phyloP scores from a whole-genome alignment of 192 early-diverging fungal species.

The Umbelopsis sp. region DNA sequence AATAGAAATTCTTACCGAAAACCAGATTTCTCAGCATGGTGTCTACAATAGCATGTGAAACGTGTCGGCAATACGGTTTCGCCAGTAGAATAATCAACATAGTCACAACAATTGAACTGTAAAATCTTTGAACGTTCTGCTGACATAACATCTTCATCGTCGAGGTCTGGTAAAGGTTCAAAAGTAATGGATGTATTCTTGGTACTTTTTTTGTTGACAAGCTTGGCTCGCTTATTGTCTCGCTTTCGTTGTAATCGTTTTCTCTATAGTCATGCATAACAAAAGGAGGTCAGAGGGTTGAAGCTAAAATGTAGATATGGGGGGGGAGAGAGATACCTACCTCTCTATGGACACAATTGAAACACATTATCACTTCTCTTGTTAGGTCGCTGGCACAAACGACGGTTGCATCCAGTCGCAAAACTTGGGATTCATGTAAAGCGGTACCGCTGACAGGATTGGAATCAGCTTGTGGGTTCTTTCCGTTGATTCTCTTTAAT shows the following conservation, averaged over 20 bases:
- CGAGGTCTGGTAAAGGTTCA: slow-evolving; percentile 45
- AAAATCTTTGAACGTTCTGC: slow-evolving; percentile 67
- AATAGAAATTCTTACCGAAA: slow-evolving; percentile 59
- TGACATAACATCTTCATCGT: slow-evolving; percentile 56
- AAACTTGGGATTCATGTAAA: slow-evolving; percentile 45
- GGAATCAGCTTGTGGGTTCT: slow-evolving; percentile 45
- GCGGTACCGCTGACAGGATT: slow-evolving; percentile 40
- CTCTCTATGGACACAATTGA: slow-evolving; percentile 73
- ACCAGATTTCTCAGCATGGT: slow-evolving; percentile 82
- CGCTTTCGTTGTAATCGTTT: slow-evolving; percentile 55
- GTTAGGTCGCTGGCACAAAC: slow-evolving; percentile 76
- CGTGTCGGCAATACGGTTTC: slow-evolving; percentile 78
- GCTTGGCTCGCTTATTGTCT: slow-evolving; percentile 53
- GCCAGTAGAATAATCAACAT: slow-evolving; percentile 76
- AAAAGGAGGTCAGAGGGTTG: slow-evolving; percentile 30
- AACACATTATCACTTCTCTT: slow-evolving; percentile 68
- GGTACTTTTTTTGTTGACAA: slow-evolving; percentile 45
- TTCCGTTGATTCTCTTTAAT: slow-evolving; percentile 47
- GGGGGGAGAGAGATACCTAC: slow-evolving; percentile 39
- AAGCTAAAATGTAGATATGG: too few species aligned
- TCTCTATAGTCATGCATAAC: slow-evolving; percentile 27
- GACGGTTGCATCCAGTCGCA: slow-evolving; percentile 69
- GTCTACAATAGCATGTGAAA: slow-evolving; percentile 88
- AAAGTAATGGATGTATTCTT: slow-evolving; percentile 57
- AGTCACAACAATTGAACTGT: slow-evolving; percentile 75